Base-by-base conservation (phyloP, 306 rosid species). In the Dryas drummondii region DNA sequence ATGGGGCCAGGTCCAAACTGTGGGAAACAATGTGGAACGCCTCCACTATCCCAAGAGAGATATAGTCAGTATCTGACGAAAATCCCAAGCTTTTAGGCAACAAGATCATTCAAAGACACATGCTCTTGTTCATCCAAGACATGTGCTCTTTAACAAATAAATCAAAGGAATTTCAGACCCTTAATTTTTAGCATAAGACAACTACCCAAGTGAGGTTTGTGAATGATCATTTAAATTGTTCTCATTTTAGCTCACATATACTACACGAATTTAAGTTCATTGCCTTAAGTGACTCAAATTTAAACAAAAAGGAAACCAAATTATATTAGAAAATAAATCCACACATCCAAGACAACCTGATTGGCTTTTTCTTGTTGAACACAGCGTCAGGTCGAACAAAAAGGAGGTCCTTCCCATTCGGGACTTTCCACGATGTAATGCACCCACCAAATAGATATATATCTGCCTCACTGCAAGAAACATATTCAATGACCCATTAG, bases 1-100 rank as follows among this genome's bases (percentile, higher is more conserved):
- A 94, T 87, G 10, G 75, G 73, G 66, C 98, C 98, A 3, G 98
- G 97, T 82, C 98, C 98, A 86, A 94, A 94, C 90, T 94, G 98
- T 14, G 97, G 98, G 83, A 94, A 91, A 82, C 98, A 94, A 85
- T 94, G 98, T 26, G 98, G 98, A 72, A 94, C 16, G 8, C 98
- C 98, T 70, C 98, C 98, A 86, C 97, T 91, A 80, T 56, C 77
- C 78, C 60, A 84, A 85, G 32, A 81, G 73, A 78, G 44, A 77
- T 64, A 13, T 4, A 83, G 70, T 91, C 83, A 89, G 83, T 74
- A 76, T 82, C 69, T 4, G 26, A 45, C 19, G 14, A 22, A 72
- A 72, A 64, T 65, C 32, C 44, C 49, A 9, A 62, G 53, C 32
- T 53, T 45, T 17, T 40, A 73, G 76, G 64, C 60, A 72, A 40